Evolutionary conservation across 202 grass and related monocot species (phyloP), one percentile per base, ranked within the genome.

Genomic region (Zoysia matrella): DNA sequence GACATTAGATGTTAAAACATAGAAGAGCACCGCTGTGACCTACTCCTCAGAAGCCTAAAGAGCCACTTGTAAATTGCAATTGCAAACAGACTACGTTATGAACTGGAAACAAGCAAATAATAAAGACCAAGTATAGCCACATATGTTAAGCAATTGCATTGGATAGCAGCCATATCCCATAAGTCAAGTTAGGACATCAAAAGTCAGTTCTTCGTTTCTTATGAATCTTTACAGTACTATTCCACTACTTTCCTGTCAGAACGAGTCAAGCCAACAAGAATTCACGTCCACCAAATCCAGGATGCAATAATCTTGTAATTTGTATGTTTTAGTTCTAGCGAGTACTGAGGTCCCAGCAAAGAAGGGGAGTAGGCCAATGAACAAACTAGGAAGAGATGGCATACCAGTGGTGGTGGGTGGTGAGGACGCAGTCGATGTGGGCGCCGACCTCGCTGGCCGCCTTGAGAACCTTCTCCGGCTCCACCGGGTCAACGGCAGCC

Each of bases 331-430:
- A 51, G 43, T 30, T 65, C 75, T 22, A 43, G 44, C 44, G 75
- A 75, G 53, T 13, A 75, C 2, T 15, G 53, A 39, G 53, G 15
- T n/a, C 65, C 60, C 47, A 43, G 39, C 39, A 56, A 55, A 58
- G n/a, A 87, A 82, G 47, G 70, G 65, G 69, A 52, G 47, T 10
- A 67, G 52, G 42, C 6, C 1, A n/a, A 71, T 52, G 11, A 47
- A 58, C 54, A 2, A 47, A 47, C 3, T 47, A 60, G 58, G 10
- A 47, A 45, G 70, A 64, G 69, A 54, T 47, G 5, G 62, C 8
- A 54, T 70, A 95, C 92, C 90, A 91, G 86, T 98, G 95, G 67
- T 93, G 95, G 67, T 98, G 95, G 10, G 95, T 95, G 42, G 95
- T 98, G 76, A 98, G 86, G 75, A 98, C 85, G 47, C 66, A 72